Evolutionary conservation across 495 filamentous ascomycete genomes (phyloP), one percentile per base, ranked within the genome.

Genomic region (Poronia punctata): DNA sequence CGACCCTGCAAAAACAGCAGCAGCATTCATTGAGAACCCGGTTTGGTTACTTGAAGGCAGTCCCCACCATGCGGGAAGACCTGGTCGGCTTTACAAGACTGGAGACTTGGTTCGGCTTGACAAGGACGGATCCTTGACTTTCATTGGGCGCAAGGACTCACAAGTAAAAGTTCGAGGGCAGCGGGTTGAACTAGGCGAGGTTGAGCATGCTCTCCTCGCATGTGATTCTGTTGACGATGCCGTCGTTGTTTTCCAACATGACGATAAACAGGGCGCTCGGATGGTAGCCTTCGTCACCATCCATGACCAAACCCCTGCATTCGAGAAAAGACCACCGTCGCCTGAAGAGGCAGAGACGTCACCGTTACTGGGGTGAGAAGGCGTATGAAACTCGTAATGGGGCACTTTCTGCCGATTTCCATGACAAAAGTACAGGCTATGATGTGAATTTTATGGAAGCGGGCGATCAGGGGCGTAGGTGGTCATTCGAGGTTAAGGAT

Each of bases 101-200:
- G 42, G 42, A 14, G 42, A 45, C 22, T 29, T 38, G 7, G 42
- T 31, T 5, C 26, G 38, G 4, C 17, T 20, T 3, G 21, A 26
- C 1, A 15, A 5, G 5, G 29, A 41, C 17, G 28, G 28, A 11
- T n/a, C 23, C 10, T 10, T 41, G 17, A 20, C 30, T 6, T 41
- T 41, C 29, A 20, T 22, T 5, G 46, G 54, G 16, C 54, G 56
- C 3, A 54, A 47, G 15, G 44, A 57, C 23, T 12, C 19, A 20
- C 56, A 59, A 37, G 40, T 54, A 18, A 54, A 57, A 35, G 23
- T 54, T 7, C 41, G 39, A 31, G 54, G 56, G 11, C 45, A 55
- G 33, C 54, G 56, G 4, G 33, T 59, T 9, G 56, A 59, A 37
- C 27, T 56, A 16, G 48, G 35, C 9, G 54, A 57, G 26, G 46